Conservation (phyloP, 495 filamentous ascomycete species). For the Neurospora africana region DNA sequence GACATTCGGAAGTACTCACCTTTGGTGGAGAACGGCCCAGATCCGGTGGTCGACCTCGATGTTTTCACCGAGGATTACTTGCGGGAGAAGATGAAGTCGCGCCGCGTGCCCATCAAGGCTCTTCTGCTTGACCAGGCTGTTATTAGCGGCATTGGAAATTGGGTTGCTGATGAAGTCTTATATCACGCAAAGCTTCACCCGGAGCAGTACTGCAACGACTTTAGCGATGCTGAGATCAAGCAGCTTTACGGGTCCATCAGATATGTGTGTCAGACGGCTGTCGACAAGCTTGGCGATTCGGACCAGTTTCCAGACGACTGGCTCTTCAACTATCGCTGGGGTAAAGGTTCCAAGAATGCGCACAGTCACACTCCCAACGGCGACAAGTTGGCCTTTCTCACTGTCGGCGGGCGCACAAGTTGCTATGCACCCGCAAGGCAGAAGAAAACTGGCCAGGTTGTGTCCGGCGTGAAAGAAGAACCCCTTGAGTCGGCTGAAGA, state of each 20-base stretch:
- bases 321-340: slow-evolving; percentile 88
- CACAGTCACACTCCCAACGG: slow-evolving; percentile 63
- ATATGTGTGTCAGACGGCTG: slow-evolving; percentile 67
- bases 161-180: slow-evolving; percentile 90
- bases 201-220: slow-evolving; percentile 80
- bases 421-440: slow-evolving; percentile 77
- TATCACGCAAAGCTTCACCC: slow-evolving; percentile 84
- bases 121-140: slow-evolving; percentile 80
- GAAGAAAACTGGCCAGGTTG: slow-evolving; percentile 51
- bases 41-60: slow-evolving; percentile 77
- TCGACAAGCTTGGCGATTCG: slow-evolving; percentile 70
- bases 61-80: slow-evolving; percentile 66
- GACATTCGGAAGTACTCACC: slow-evolving; percentile 69
- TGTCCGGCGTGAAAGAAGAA: slow-evolving; percentile 26
- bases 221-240: slow-evolving; percentile 60
- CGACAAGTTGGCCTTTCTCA: slow-evolving; percentile 70
- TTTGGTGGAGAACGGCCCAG: slow-evolving; percentile 82
- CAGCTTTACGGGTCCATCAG: slow-evolving; percentile 62
- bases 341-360: slow-evolving; percentile 73
- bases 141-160: slow-evolving; percentile 90
- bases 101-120: slow-evolving; percentile 77
- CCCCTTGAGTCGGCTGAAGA: slow-evolving; percentile 16
- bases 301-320: slow-evolving; percentile 78
- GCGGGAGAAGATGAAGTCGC: slow-evolving; percentile 52
- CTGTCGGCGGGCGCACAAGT: slow-evolving; percentile 80